phyloP scores from a whole-genome alignment of 2,329 filamentous ascomycete genomes.

The Botrytis sinoallii region DNA sequence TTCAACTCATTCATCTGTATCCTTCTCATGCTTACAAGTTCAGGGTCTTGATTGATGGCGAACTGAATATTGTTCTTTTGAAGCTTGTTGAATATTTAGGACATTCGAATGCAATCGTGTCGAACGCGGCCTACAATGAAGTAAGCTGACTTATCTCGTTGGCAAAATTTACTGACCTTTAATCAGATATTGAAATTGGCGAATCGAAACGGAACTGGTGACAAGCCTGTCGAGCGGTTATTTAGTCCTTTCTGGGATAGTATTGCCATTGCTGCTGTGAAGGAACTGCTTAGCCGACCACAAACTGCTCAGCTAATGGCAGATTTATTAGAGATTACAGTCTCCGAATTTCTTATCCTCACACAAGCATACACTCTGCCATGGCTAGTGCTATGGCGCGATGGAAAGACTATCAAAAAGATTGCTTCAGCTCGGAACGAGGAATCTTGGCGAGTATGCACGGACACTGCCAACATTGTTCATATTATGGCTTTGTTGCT shows the following conservation, averaged over 20 bases:
- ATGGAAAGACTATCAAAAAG: slow-evolving; percentile 72
- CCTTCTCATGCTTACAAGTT: slow-evolving; percentile 18
- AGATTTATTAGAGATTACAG: slow-evolving; percentile 73
- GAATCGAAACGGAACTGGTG: slow-evolving; percentile 58
- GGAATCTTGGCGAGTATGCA: slow-evolving; percentile 55
- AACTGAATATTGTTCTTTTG: slow-evolving; percentile 81
- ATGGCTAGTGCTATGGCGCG: slow-evolving; percentile 76
- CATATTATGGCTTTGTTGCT: slow-evolving; percentile 58
- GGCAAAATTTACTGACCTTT: not conserved
- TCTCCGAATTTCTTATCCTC: slow-evolving; percentile 69
- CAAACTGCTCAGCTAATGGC: slow-evolving; percentile 78
- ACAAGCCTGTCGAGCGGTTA: slow-evolving; percentile 62
- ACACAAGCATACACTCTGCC: slow-evolving; percentile 83
- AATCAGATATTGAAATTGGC: slow-evolving; percentile 68
- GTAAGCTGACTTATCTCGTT: slow-evolving; percentile 43
- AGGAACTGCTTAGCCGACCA: slow-evolving; percentile 76
- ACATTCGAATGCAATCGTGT: slow-evolving; percentile 74
- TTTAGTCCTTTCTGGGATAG: slow-evolving; percentile 88
- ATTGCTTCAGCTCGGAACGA: slow-evolving; percentile 74
- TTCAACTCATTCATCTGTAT: slow-evolving; percentile 13
- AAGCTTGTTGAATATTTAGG: slow-evolving; percentile 85
- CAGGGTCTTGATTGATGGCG: slow-evolving; percentile 71
- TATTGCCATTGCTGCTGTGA: slow-evolving; percentile 76
- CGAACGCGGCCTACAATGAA: slow-evolving; percentile 79
- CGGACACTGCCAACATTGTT: slow-evolving; percentile 56